Conservation (phyloP, 2,329 filamentous ascomycete genomes). For the Bipolaris victoriae region DNA sequence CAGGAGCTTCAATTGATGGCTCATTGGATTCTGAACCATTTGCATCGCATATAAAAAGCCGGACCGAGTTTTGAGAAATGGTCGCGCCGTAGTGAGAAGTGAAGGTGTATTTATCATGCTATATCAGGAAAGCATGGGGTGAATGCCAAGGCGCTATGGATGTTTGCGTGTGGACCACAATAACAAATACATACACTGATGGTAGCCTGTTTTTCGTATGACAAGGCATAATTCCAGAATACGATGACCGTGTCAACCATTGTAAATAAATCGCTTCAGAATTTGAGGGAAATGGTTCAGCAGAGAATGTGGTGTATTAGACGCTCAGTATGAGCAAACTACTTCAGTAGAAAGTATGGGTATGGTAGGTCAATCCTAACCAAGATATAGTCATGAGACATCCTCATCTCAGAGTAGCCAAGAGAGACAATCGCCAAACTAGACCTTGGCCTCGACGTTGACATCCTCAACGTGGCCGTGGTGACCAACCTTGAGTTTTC, state of each 20-base stretch:
- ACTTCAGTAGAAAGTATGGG: background rate
- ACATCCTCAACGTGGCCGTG: slow-evolving; percentile 19
- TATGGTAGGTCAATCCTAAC: background rate
- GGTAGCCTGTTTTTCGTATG: too few relatives aligned
- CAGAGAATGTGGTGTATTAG: background rate
- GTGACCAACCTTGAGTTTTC: slow-evolving; percentile 37
- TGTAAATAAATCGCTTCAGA: background rate
- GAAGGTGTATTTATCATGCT: too few relatives aligned
- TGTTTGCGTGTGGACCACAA: too few relatives aligned
- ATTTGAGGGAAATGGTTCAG: background rate
- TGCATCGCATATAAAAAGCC: too few relatives aligned
- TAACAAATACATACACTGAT: too few relatives aligned
- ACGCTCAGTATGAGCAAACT: background rate
- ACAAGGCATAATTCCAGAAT: background rate
- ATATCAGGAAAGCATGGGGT: too few relatives aligned
- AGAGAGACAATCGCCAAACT: background rate
- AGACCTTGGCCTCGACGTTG: slow-evolving; percentile 28
- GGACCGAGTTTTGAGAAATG: too few relatives aligned
- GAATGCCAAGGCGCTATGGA: too few relatives aligned
- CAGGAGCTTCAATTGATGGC: too few relatives aligned
- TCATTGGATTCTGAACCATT: too few relatives aligned
- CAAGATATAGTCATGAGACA: background rate
- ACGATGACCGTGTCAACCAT: background rate
- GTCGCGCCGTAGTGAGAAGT: too few relatives aligned
- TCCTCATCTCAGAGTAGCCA: background rate